Percentiles rank a stretch among this genome's conserved stretches.
Evolutionary conservation across 2,329 filamentous ascomycete species (phyloP).

Genomic region (Mycosphaerelloides madeirae): DNA sequence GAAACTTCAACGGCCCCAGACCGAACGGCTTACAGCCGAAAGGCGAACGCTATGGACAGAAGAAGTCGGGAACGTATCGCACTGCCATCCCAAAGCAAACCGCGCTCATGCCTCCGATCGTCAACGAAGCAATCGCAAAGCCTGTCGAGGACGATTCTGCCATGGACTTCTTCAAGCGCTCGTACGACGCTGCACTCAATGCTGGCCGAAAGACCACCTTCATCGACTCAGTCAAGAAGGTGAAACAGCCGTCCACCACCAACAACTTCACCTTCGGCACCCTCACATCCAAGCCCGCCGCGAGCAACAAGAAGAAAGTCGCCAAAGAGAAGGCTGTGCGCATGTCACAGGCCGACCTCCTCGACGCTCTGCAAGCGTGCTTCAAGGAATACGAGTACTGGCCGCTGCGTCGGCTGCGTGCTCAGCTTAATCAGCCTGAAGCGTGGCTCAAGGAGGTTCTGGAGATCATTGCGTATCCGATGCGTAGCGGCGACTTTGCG

Average conservation of each 20-base stretch:
- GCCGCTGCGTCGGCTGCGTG: conserved; percentile 83
- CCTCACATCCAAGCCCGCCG: conserved; percentile 26
- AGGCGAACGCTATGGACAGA: conserved; percentile 18
- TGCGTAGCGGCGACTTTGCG: conserved; percentile 77
- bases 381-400: conserved; percentile 88
- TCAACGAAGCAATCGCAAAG: conserved; percentile 71
- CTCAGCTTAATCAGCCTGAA: conserved; percentile 77
- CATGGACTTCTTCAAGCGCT: conserved; percentile 44
- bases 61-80: conserved; percentile 26
- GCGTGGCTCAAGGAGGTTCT: conserved; percentile 84
- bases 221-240: conserved; percentile 30
- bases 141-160: conserved; percentile 66
- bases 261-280: conserved; percentile 32
- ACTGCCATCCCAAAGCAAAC: conserved; percentile 63
- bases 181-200: conserved; percentile 28
- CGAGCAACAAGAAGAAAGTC: conserved; percentile 41
- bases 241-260: conserved; percentile 11
- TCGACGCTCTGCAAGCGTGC: conserved; percentile 76
- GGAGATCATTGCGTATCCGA: conserved; percentile 74
- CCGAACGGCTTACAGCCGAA: conserved; percentile 20
- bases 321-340: conserved; percentile 75
- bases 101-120: conserved; percentile 65
- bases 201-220: conserved; percentile 49
- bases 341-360: conserved; percentile 80
- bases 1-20: conserved; percentile 12